These are phyloP conservation scores for Solanum virginianum DNA, from an alignment of 257 asterid genomes.

Conservation along the genomic window DNA sequence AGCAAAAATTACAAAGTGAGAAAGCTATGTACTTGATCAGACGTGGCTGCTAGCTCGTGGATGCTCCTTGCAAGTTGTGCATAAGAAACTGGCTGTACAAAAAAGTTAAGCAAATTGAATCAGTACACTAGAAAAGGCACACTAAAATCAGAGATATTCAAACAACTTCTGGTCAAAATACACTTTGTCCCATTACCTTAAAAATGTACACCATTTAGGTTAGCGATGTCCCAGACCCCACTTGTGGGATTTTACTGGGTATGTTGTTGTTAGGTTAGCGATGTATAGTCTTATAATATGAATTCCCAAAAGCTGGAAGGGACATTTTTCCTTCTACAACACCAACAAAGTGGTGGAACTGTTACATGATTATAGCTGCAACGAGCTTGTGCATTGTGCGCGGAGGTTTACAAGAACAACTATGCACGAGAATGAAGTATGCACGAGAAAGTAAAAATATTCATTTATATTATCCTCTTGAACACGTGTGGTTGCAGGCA, in stretches of 20 bases:
- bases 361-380: not conserved
- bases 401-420: not conserved
- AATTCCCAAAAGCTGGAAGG: not conserved
- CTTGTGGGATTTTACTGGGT: too few species aligned
- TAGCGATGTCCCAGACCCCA: too few species aligned
- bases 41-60: constrained; percentile 94
- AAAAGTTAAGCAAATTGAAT: constrained; percentile 6
- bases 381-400: not conserved
- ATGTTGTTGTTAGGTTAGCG: not conserved
- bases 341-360: not conserved
- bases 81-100: constrained; percentile 83
- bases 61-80: constrained; percentile 99
- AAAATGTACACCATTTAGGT: not conserved
- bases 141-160: not conserved
- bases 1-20: not conserved
- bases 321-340: not conserved
- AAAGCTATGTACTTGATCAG: constrained; percentile 68
- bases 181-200: not conserved
- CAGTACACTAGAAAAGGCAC: not conserved
- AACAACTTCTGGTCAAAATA: not conserved
- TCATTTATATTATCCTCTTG: not conserved
- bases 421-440: not conserved
- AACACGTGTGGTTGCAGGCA: not conserved
- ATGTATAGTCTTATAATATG: not conserved
- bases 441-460: not conserved